Conservation (phyloP, 371 early-diverging fungal species). For the Thermomucor indicae-seudaticae region DNA sequence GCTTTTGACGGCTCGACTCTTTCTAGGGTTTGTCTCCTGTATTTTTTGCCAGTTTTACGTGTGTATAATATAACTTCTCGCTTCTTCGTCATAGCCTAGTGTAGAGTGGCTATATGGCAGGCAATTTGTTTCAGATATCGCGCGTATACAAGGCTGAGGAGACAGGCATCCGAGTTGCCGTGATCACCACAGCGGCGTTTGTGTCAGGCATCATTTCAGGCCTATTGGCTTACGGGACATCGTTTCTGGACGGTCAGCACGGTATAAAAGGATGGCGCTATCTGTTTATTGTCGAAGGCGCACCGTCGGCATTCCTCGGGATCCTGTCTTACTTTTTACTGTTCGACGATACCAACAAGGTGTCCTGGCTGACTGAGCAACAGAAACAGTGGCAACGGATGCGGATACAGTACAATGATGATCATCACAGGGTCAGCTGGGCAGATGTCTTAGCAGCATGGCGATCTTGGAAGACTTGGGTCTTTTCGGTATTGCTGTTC, state of each 20-base stretch:
- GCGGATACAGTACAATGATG: background rate
- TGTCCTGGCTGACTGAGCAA: conserved; percentile 24
- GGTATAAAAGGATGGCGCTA: conserved; percentile 33
- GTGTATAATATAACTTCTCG: background rate
- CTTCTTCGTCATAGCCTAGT: conserved; percentile 13
- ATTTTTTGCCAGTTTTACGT: background rate
- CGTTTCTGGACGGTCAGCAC: conserved; percentile 19
- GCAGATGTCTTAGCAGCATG: conserved; percentile 3
- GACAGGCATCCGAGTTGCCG: conserved; percentile 20
- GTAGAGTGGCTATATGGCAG: conserved; percentile 34
- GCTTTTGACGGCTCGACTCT: conserved; percentile 13
- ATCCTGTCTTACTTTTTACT: conserved; percentile 17
- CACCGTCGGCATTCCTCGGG: conserved; percentile 16
- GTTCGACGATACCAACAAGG: conserved; percentile 22
- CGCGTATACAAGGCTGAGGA: conserved; percentile 25
- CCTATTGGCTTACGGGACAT: conserved; percentile 18
- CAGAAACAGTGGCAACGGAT: conserved; percentile 21
- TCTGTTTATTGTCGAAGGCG: conserved; percentile 28
- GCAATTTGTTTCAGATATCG: conserved; percentile 22
- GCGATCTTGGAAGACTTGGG: conserved; percentile 27
- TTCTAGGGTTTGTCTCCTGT: conserved; percentile 26
- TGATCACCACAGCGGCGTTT: conserved; percentile 21
- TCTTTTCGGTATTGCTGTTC: conserved; percentile 14
- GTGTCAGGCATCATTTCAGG: conserved; percentile 24
- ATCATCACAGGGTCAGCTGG: background rate